Conservation (phyloP, 1,139 yeast genomes). For the Suhomyces maxii region DNA sequence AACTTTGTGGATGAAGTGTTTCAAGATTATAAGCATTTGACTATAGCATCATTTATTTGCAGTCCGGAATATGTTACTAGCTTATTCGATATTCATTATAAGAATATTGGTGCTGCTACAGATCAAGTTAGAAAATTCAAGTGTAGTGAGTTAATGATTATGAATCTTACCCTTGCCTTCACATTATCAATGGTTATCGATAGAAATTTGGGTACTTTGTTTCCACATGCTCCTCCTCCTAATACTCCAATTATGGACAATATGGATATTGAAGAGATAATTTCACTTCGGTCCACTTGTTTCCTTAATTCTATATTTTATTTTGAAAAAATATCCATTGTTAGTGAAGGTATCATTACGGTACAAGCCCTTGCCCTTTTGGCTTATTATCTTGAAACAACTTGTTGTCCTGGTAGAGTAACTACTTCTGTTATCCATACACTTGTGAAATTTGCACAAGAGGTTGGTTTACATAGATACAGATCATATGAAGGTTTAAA, state of each 20-base stretch:
- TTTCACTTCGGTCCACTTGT: constrained; percentile 13
- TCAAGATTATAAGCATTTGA: constrained; percentile 1
- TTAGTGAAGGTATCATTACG: constrained; percentile 52
- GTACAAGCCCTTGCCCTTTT: constrained; percentile 51
- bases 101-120: background rate
- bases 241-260: constrained; percentile 17
- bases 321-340: constrained; percentile 46
- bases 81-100: background rate
- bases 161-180: constrained; percentile 27
- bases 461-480: constrained; percentile 62
- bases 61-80: background rate
- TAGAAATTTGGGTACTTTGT: constrained; percentile 2
- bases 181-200: constrained; percentile 16
- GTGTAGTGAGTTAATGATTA: constrained; percentile 29
- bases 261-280: constrained; percentile 1
- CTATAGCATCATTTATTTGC: constrained; percentile 2
- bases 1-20: constrained; percentile 3
- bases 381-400: constrained; percentile 44
- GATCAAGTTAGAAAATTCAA: constrained; percentile 4
- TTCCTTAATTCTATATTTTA: constrained; percentile 44
- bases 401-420: constrained; percentile 42
- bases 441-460: constrained; percentile 61
- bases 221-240: constrained; percentile 22
- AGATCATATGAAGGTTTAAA: constrained; percentile 47
- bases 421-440: constrained; percentile 47